Percentiles rank a stretch among this genome's conserved stretches.
Conservation (phyloP, 805 yeast species). For the Candida vaughaniae region DNA sequence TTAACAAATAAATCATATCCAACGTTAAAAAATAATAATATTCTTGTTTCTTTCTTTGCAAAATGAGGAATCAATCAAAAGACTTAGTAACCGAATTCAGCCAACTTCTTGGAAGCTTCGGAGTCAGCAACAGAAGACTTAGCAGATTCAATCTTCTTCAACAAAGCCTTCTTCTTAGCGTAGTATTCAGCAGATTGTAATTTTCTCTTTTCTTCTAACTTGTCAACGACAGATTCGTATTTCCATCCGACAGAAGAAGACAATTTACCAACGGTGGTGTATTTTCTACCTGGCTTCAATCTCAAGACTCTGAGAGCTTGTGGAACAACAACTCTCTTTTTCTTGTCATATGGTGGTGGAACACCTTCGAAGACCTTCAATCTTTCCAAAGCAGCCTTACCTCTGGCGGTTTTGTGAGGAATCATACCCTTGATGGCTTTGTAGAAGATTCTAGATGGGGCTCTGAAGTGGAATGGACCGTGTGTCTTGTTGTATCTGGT, state of each 20-base stretch:
- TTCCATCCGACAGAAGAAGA: slow-evolving; percentile 99
- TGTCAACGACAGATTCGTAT: slow-evolving; percentile 96
- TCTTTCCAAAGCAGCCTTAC: slow-evolving; percentile 99
- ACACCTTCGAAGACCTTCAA: slow-evolving; percentile 99
- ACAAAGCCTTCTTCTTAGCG: slow-evolving; percentile 96
- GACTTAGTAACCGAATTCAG: slow-evolving; percentile 92
- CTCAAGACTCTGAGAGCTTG: slow-evolving; percentile 99
- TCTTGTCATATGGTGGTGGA: slow-evolving; percentile 99
- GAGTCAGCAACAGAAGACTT: slow-evolving; percentile 83
- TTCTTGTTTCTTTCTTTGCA: not conserved
- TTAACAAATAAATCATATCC: slow-evolving; percentile 10
- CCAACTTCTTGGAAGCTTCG: slow-evolving; percentile 89
- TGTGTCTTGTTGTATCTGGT: slow-evolving; percentile 97
- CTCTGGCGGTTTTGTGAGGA: slow-evolving; percentile 99
- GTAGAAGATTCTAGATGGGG: slow-evolving; percentile 99
- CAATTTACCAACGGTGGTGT: slow-evolving; percentile 96
- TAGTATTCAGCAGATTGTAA: slow-evolving; percentile 98
- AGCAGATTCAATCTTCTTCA: slow-evolving; percentile 89
- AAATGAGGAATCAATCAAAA: not conserved
- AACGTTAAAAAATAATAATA: slow-evolving; percentile 6
- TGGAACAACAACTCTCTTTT: slow-evolving; percentile 99
- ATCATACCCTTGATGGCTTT: slow-evolving; percentile 99
- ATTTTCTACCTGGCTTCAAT: slow-evolving; percentile 99
- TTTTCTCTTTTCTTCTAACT: slow-evolving; percentile 99
- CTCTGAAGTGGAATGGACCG: slow-evolving; percentile 99